Evolutionary conservation across 2,329 filamentous ascomycete genomes (phyloP), one percentile per base, ranked within the genome.

Genomic region (Colletotrichum lindemuthianum): DNA sequence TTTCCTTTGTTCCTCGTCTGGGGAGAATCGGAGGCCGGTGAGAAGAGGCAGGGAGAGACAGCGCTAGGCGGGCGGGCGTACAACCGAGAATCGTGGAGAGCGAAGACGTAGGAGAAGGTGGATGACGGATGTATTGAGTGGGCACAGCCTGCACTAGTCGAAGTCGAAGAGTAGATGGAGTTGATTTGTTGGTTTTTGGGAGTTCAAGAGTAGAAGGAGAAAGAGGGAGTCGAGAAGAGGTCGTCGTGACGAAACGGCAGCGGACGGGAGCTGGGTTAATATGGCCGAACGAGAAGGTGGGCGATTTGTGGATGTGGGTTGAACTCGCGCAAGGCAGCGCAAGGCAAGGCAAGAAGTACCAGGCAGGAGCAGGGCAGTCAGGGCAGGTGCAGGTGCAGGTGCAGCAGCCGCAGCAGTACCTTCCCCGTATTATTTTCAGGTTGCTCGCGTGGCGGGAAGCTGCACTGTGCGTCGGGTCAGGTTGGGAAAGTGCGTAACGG

Each of bases 251-350:
- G 55, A 50, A 8, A 44, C 16, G 32, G 51, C 56, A 8, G 61
- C 59, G 61, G 61, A 53, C 45, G 61, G 60, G 32, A 36, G 61
- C 58, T 60, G 61, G 61, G 58, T 65, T 65, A 65, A 56, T 61
- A 65, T 60, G 60, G 60, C 60, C 39, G 55, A 24, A 24, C 24
- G 4, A 24, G 24, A 24, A 24, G 24, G 24, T 24, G 24, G 55
- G 8, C 34, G n/a, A 56, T 8, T 48, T 47, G 58, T 55, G 58
- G 47, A 45, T 52, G 48, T 45, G 61, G 50, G 41, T 58, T 58
- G 37, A 49, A 44, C 24, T 24, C 24, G 24, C 24, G 55, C 45
- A 50, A 54, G 39, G 16, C 24, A 34, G 48, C 39, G 44, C 54
- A 57, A 57, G 54, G 54, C 43, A 37, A 52, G 47, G 53, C 40